Evolutionary conservation across 768 basidiomycete genomes (phyloP).

Genomic region (Amanita molliuscula): DNA sequence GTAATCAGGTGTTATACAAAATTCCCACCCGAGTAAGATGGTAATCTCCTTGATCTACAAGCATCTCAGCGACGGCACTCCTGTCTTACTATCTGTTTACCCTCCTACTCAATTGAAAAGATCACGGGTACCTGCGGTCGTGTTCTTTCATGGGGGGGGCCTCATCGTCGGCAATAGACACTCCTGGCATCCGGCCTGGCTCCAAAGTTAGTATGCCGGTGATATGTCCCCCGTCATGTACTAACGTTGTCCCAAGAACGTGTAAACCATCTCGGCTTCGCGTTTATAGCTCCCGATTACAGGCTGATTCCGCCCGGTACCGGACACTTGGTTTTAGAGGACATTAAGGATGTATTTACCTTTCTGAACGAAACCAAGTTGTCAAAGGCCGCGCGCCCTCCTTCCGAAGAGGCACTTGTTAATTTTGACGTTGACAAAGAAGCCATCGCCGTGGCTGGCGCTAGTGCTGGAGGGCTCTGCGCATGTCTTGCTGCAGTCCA

Average conservation of each 20-base stretch:
- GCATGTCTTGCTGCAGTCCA: slow-evolving; percentile 52
- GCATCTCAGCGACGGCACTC: not conserved
- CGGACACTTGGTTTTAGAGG: slow-evolving; percentile 46
- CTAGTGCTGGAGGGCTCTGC: slow-evolving; percentile 54
- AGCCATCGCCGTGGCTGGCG: slow-evolving; percentile 42
- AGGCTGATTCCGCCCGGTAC: slow-evolving; percentile 44
- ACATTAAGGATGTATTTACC: slow-evolving; percentile 44
- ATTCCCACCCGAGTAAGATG: not conserved
- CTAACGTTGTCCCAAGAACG: slow-evolving; percentile 28
- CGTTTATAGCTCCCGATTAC: slow-evolving; percentile 57
- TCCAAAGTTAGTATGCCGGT: slow-evolving; percentile 31
- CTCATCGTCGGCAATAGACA: slow-evolving; percentile 46
- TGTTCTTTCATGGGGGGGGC: slow-evolving; percentile 47
- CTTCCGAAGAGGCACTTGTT: not conserved
- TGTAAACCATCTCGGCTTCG: slow-evolving; percentile 33
- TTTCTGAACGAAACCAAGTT: slow-evolving; percentile 25
- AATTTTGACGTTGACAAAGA: slow-evolving; percentile 29
- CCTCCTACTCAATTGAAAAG: not conserved
- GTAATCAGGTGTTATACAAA: too few relatives aligned
- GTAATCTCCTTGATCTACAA: not conserved
- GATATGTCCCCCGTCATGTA: not conserved
- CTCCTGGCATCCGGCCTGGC: slow-evolving; percentile 62
- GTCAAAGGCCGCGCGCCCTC: not conserved
- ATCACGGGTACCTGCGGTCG: slow-evolving; percentile 19
- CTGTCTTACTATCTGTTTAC: not conserved